Evolutionary conservation across 306 rosid species (phyloP), one percentile per base, ranked within the genome.

Genomic region (Citrullus mucosospermus): DNA sequence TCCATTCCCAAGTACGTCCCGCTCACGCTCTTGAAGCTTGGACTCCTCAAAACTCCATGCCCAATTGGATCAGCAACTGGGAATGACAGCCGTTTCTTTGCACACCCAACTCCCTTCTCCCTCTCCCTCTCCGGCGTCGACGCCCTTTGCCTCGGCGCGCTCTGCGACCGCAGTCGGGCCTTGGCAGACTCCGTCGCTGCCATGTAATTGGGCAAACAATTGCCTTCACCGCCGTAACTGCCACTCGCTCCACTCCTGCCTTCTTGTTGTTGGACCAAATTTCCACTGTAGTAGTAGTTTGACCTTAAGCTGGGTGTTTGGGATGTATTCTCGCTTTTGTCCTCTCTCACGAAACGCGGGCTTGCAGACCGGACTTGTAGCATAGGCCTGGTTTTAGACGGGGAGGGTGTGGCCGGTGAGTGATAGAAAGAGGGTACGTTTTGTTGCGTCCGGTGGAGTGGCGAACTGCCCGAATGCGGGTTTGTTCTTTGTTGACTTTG

Each of bases 121-220:
- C 97, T 84, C 34, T 94, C 98, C 80, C 90, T 86, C 88, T 94
- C 98, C 1, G 96, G 98, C 0, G 98, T 94, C 0, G 86, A 83
- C 0, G 97, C 92, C 85, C 98, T 89, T 83, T 94, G 98, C 83
- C 96, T 85, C 0, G 98, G 98, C 0, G 98, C 97, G 18, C 98
- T 94, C 66, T 90, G 97, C 2, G 98, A 92, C 15, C 98, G 88
- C 7, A 89, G 81, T 7, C 98, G 85, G 9, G 97, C 97, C 84
- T 92, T 92, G 2, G 97, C 98, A 41, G 97, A 94, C 89, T 90
- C 97, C 0, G 98, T 94, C n/a, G 97, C 97, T 0, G 97, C 97
- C 98, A 94, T 94, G 88, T 94, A 94, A 82, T 94, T 90, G 69
- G 98, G 98, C 87, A 94, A 80, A 38, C 73, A 66, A 7, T 18